Evolutionary conservation across 768 basidiomycete genomes (phyloP).

Genomic region (Psilocybe tampanensis): DNA sequence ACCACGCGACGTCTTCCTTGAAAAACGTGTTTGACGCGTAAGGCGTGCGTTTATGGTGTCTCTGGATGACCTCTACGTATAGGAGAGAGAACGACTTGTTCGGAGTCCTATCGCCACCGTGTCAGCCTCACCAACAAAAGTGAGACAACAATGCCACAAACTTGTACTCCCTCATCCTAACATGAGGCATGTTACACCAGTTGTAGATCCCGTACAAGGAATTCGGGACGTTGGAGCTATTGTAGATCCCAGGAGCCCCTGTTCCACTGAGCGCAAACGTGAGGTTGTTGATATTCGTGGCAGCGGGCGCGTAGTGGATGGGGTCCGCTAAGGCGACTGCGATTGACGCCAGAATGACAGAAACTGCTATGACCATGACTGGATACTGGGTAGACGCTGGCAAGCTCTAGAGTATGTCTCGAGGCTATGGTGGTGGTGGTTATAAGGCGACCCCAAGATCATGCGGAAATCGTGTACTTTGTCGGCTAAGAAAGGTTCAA

Average conservation of each 20-base stretch:
- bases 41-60: slow-evolving; percentile 57
- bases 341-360: slow-evolving; percentile 16
- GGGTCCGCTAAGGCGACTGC: slow-evolving; percentile 21
- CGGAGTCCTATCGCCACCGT: slow-evolving; percentile 31
- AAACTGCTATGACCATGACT: slow-evolving; percentile 14
- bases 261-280: slow-evolving; percentile 42
- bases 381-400: not conserved
- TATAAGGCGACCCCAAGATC: slow-evolving; percentile 4
- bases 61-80: slow-evolving; percentile 54
- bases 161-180: slow-evolving; percentile 46
- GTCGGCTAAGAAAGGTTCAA: not conserved
- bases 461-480: not conserved
- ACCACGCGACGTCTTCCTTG: slow-evolving; percentile 48
- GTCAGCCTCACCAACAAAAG: not conserved
- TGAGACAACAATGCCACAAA: slow-evolving; percentile 20
- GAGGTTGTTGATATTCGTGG: slow-evolving; percentile 44
- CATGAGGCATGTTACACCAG: slow-evolving; percentile 62
- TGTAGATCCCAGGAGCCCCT: slow-evolving; percentile 49
- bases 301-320: slow-evolving; percentile 41
- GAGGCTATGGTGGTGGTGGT: not conserved
- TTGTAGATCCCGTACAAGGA: slow-evolving; percentile 47
- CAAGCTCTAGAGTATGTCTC: not conserved
- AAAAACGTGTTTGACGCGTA: slow-evolving; percentile 54
- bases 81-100: slow-evolving; percentile 36
- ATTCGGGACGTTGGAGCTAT: slow-evolving; percentile 40